Conservation (phyloP, 2,329 filamentous ascomycete species). For the Cryphonectria radicalis region DNA sequence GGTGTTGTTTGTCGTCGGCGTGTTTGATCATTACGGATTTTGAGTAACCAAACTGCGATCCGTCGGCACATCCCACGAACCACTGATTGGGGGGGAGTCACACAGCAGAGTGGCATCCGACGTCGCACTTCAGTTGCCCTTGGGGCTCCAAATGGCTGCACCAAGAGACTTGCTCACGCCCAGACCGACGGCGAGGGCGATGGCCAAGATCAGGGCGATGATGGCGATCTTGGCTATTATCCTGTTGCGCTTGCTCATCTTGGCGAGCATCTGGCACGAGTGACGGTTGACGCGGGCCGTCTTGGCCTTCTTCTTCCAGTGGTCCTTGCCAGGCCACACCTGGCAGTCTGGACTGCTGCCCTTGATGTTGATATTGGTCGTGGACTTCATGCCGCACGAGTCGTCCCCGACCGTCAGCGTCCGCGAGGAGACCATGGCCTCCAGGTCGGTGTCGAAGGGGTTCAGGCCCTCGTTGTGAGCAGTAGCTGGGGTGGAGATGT, state of each 20-base stretch:
- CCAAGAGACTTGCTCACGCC: conserved; percentile 65
- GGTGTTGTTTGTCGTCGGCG: not conserved
- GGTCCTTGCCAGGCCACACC: conserved; percentile 63
- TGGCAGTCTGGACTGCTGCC: conserved; percentile 55
- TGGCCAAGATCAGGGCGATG: conserved; percentile 44
- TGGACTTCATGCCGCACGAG: conserved; percentile 42
- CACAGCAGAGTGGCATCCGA: conserved; percentile 1
- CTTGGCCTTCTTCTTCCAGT: conserved; percentile 65
- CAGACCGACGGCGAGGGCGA: conserved; percentile 61
- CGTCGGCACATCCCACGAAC: not conserved
- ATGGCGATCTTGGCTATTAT: conserved; percentile 60
- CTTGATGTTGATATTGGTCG: conserved; percentile 40
- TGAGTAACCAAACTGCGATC: not conserved
- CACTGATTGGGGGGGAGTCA: not conserved
- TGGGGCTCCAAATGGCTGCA: conserved; percentile 60
- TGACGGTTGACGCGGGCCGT: conserved; percentile 56
- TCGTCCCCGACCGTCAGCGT: conserved; percentile 32
- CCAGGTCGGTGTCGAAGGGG: conserved; percentile 63
- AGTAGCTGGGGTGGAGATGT: conserved; percentile 50
- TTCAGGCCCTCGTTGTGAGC: conserved; percentile 44
- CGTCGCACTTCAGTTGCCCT: conserved; percentile 32
- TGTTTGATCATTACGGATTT: not conserved
- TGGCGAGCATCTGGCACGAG: conserved; percentile 57
- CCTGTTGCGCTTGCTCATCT: conserved; percentile 57
- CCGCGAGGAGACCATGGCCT: conserved; percentile 50